Evolutionary conservation across 176 grass and related monocot species (phyloP).

Genomic region (Phragmites australis): DNA sequence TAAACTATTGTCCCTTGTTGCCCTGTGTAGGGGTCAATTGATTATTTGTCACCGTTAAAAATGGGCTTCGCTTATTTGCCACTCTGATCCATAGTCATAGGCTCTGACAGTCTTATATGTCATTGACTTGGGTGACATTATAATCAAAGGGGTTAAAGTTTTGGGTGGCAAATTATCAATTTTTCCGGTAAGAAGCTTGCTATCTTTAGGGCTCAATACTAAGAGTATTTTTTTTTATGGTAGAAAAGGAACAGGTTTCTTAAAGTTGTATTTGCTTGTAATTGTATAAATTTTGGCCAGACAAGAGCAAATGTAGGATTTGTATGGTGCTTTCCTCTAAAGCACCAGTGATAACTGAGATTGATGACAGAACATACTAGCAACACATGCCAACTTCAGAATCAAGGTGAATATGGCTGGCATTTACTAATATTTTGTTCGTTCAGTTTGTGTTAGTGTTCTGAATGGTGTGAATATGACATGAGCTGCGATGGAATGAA

Average conservation of each 20-base stretch:
- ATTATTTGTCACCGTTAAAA: too few species aligned
- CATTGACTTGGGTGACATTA: too few species aligned
- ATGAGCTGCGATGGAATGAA: constrained; percentile 14
- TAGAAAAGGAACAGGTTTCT: background rate
- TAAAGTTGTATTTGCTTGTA: constrained; percentile 22
- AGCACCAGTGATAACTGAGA: constrained; percentile 72
- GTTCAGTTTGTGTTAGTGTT: constrained; percentile 12
- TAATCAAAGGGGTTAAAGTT: too few species aligned
- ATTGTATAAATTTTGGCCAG: constrained; percentile 81
- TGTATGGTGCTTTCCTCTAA: constrained; percentile 87
- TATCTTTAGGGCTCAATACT: background rate
- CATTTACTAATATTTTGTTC: constrained; percentile 16
- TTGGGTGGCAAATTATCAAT: too few species aligned
- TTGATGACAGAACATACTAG: constrained; percentile 89
- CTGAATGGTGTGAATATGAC: background rate
- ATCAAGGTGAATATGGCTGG: constrained; percentile 57
- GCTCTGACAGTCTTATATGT: too few species aligned
- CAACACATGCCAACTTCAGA: constrained; percentile 73
- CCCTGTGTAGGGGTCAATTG: background rate
- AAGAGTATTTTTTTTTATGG: background rate
- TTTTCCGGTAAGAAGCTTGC: too few species aligned
- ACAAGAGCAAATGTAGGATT: constrained; percentile 70
- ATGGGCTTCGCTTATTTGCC: too few species aligned
- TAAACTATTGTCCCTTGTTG: background rate
- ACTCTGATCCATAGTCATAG: too few species aligned